A percentile compares a stretch with the other conserved stretches of the same genome.
Conservation (phyloP, 768 basidiomycete genomes). For the Suillus plorans region DNA sequence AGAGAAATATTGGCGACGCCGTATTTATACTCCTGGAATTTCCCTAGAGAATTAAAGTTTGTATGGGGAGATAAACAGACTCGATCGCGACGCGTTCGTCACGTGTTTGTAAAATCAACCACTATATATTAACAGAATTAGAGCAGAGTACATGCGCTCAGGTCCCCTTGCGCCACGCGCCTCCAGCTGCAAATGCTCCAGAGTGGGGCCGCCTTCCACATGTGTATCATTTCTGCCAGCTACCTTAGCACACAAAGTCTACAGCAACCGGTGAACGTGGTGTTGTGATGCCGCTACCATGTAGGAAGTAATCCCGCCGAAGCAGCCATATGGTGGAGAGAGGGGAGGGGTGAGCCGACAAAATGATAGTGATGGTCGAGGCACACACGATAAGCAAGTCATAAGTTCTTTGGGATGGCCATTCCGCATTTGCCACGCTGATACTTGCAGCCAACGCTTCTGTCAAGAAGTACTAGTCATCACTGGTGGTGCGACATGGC, state of each 20-base stretch:
- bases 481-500: neutral
- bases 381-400: neutral
- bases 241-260: neutral
- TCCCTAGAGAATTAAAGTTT: neutral
- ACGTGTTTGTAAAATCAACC: neutral
- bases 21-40: neutral
- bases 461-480: neutral
- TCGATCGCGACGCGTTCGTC: neutral
- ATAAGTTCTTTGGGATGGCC: neutral
- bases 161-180: neutral
- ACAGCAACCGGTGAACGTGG: neutral
- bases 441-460: neutral
- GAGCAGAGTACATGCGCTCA: neutral
- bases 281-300: neutral
- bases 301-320: neutral
- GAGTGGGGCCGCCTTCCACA: neutral
- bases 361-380: neutral
- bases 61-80: neutral
- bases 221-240: neutral
- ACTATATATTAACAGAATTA: neutral
- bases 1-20: neutral
- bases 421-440: neutral
- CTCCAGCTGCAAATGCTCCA: neutral
- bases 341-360: neutral
- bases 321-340: neutral